phyloP scores from a whole-genome alignment of 345 rosid species.

The Reutealis trisperma region DNA sequence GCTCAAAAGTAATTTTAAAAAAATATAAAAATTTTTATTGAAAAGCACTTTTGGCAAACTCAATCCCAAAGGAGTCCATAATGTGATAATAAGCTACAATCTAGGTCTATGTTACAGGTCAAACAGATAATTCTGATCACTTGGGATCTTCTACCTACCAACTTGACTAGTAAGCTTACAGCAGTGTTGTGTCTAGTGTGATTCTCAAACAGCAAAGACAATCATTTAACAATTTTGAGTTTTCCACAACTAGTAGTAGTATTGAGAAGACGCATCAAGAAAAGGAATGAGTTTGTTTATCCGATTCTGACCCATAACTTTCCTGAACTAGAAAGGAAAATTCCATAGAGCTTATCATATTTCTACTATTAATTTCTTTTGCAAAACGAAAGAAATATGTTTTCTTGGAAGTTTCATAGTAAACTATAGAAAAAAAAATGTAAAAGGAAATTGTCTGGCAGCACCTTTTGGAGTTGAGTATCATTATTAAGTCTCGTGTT shows the following conservation, averaged over 20 bases:
- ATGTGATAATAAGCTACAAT: not conserved
- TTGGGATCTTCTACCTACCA: not conserved
- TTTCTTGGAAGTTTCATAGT: not conserved
- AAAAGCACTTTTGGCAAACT: too few relatives aligned
- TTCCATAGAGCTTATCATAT: not conserved
- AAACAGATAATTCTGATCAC: not conserved
- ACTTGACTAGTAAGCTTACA: not conserved
- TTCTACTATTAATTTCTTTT: not conserved
- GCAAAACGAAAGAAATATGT: not conserved
- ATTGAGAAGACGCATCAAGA: not conserved
- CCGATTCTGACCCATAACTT: not conserved
- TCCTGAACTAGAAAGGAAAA: slow-evolving; percentile 2
- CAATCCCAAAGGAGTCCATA: too few relatives aligned
- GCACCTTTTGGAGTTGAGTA: slow-evolving; percentile 93
- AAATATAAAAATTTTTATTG: too few relatives aligned
- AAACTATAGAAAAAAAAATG: not conserved
- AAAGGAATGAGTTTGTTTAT: not conserved
- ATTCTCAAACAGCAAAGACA: not conserved
- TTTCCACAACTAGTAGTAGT: not conserved
- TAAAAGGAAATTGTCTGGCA: slow-evolving; percentile 1
- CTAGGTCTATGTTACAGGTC: not conserved
- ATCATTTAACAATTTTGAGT: not conserved
- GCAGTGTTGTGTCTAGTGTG: not conserved
- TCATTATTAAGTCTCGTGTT: slow-evolving; percentile 83
- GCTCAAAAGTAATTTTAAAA: too few relatives aligned